Evolutionary conservation across 805 yeast species (phyloP), one percentile per base, ranked within the genome.

Genomic region (Candida dajiaensis): DNA sequence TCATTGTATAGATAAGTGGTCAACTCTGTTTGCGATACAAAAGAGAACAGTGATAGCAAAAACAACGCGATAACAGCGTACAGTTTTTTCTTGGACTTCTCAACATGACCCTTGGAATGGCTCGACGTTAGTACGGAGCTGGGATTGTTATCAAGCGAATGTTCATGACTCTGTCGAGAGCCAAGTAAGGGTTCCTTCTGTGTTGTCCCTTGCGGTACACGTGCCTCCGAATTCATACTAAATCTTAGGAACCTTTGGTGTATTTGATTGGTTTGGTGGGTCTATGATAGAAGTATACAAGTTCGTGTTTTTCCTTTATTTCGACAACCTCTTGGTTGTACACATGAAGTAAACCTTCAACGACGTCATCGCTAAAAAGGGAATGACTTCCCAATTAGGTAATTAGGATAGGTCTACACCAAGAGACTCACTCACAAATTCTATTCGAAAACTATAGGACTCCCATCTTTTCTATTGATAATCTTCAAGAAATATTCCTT

Each of bases 1-100:
- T 69, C 60, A 26, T 71, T 68, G 58, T 86, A 83, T 6, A 88
- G 72, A 46, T 81, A 81, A 7, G 88, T 75, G 2, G 95, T 86
- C 49, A 82, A 69, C 61, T 88, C 96, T 0, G 96, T 88, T 60
- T 88, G 96, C 15, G 74, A 57, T 5, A 89, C 89, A 65, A 89
- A 89, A 3, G 89, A 57, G 8, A 77, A 57, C 48, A 81, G 53
- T 0, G 84, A 76, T 2, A 77, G 48, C 2, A 71, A 13, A 38
- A 81, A 73, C 2, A 84, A 69, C 1, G 66, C 52, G 3, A 68
- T 64, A 6, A 81, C 78, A 52, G 75, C 70, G 5, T 67, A 48
- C n/a, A 77, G 57, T 46, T 68, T 72, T 35, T 58, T 54, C 10
- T 43, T 45, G 10, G 58, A 54, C 40, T 48, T 54, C 35, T 51